phyloP scores from a whole-genome alignment of 352 stramenopile genomes.

The Stramenopiles sp. region DNA sequence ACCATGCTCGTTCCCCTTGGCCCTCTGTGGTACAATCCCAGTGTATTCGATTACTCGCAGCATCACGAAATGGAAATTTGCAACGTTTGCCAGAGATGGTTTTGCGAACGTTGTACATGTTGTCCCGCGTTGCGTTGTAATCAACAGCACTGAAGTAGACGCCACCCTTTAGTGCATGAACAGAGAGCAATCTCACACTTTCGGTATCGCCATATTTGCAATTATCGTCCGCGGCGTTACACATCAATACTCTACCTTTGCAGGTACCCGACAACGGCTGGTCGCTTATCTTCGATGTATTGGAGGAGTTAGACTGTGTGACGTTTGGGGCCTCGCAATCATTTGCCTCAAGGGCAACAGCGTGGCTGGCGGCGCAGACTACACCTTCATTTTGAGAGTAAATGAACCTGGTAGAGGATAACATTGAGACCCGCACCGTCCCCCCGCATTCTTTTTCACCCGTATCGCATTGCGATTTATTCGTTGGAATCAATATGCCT shows the following conservation, averaged over 20 bases:
- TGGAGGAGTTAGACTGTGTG: background rate
- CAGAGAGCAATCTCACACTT: background rate
- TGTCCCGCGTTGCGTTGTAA: background rate
- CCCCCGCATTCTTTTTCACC: background rate
- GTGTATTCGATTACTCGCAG: background rate
- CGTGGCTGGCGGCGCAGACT: background rate
- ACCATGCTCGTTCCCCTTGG: background rate
- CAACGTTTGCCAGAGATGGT: background rate
- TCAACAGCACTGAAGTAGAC: background rate
- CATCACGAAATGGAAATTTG: background rate
- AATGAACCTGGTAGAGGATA: background rate
- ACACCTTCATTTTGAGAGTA: slow-evolving; percentile 1
- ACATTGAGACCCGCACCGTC: background rate
- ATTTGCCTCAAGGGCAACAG: background rate
- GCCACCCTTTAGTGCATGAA: background rate
- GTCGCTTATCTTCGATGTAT: background rate
- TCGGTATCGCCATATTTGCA: background rate
- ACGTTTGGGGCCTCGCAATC: background rate
- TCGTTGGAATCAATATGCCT: background rate
- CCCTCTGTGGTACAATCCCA: background rate
- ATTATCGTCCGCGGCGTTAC: background rate
- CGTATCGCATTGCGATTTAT: background rate
- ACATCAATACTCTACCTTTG: background rate
- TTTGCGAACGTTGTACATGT: background rate
- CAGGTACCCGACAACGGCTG: background rate